phyloP scores from a whole-genome alignment of 768 basidiomycete species.

The Bullera alba region DNA sequence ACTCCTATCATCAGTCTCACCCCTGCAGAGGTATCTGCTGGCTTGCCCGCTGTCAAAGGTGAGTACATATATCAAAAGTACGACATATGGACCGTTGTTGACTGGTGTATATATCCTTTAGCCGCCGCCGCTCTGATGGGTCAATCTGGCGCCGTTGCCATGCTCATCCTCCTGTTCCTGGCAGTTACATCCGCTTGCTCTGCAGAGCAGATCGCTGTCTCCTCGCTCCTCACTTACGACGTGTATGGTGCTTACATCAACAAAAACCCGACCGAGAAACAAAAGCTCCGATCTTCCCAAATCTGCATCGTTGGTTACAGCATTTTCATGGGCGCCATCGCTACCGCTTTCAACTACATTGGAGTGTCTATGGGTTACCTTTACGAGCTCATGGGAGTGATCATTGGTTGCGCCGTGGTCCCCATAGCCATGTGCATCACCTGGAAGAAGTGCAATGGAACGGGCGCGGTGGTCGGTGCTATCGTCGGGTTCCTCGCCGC shows the following conservation, averaged over 20 bases:
- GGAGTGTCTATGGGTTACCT: constrained; percentile 92
- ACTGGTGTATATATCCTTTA: neutral
- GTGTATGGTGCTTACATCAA: constrained; percentile 62
- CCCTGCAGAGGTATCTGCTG: constrained; percentile 70
- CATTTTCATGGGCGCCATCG: constrained; percentile 67
- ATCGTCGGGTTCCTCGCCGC: constrained; percentile 63
- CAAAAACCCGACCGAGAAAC: constrained; percentile 60
- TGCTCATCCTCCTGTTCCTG: constrained; percentile 71
- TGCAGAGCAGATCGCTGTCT: constrained; percentile 88
- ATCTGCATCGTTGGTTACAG: constrained; percentile 29
- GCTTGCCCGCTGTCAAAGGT: constrained; percentile 58
- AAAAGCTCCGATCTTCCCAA: constrained; percentile 38
- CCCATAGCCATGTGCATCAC: constrained; percentile 80
- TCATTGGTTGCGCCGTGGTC: constrained; percentile 63
- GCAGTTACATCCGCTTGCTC: constrained; percentile 70
- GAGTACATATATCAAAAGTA: constrained; percentile 3
- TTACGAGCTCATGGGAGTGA: constrained; percentile 48
- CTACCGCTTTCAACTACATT: constrained; percentile 79
- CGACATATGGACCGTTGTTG: neutral
- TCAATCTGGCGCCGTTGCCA: constrained; percentile 66
- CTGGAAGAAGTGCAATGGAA: constrained; percentile 78
- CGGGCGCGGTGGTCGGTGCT: constrained; percentile 71
- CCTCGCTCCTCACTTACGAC: constrained; percentile 45
- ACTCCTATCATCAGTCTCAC: constrained; percentile 51
- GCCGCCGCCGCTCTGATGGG: constrained; percentile 76